Evolutionary conservation across 768 basidiomycete species (phyloP).

Genomic region (Saitozyma podzolica): DNA sequence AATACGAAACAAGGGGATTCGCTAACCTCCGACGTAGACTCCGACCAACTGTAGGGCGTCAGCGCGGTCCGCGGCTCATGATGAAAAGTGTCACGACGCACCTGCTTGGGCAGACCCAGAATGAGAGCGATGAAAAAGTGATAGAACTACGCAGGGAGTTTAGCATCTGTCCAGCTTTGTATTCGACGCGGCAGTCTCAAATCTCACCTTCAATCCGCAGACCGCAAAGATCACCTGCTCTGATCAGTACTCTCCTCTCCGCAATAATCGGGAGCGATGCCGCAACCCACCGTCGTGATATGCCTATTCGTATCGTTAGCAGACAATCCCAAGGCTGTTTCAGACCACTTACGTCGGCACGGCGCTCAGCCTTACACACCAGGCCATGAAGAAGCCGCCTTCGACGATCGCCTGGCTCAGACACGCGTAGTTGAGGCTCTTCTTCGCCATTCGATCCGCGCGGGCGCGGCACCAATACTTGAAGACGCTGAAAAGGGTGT

Average conservation of each 20-base stretch:
- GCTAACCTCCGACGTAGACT: slow-evolving; percentile 59
- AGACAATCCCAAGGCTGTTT: not conserved
- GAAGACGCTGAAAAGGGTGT: slow-evolving; percentile 60
- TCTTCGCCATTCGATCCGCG: slow-evolving; percentile 70
- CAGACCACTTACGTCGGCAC: slow-evolving; percentile 35
- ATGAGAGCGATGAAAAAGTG: slow-evolving; percentile 76
- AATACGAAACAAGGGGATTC: not conserved
- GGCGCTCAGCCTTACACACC: slow-evolving; percentile 36
- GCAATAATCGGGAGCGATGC: no score
- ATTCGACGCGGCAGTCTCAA: not conserved
- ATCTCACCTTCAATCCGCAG: slow-evolving; percentile 67
- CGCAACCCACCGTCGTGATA: slow-evolving; percentile 70
- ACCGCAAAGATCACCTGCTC: slow-evolving; percentile 59
- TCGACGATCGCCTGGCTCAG: slow-evolving; percentile 68
- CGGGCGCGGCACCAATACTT: slow-evolving; percentile 73
- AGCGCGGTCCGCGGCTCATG: not conserved
- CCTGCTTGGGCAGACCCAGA: slow-evolving; percentile 83
- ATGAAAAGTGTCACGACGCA: slow-evolving; percentile 46
- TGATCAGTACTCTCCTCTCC: no score
- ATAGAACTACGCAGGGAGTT: slow-evolving; percentile 55
- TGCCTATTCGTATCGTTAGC: slow-evolving; percentile 61
- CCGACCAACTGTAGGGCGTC: slow-evolving; percentile 56
- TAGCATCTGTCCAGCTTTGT: not conserved
- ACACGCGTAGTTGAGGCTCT: slow-evolving; percentile 58
- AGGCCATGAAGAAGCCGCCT: slow-evolving; percentile 70